These are phyloP conservation scores for Hyaloperonospora arabidopsidis DNA, from an alignment of 352 stramenopile genomes.

Conservation along the genomic window DNA sequence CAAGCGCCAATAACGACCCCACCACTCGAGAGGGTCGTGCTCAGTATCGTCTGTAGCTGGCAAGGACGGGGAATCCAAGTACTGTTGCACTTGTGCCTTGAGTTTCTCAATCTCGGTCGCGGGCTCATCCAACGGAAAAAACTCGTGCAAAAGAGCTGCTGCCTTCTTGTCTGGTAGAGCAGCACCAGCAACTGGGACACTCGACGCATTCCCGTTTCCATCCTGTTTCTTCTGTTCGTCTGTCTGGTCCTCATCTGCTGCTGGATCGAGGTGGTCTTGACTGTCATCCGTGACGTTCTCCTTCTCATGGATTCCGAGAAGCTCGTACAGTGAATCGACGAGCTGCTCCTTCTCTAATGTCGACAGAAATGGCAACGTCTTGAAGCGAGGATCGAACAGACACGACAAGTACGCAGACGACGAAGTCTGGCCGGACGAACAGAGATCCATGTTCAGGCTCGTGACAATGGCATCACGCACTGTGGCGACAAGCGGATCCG, in stretches of 20 bases:
- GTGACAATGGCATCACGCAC: slow-evolving; percentile 53
- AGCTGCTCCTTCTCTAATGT: slow-evolving; percentile 43
- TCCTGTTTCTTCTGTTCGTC: slow-evolving; percentile 26
- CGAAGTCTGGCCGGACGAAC: slow-evolving; percentile 33
- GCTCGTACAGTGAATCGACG: slow-evolving; percentile 41
- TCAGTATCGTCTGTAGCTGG: slow-evolving; percentile 59
- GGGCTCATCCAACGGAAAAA: slow-evolving; percentile 53
- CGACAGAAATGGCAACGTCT: slow-evolving; percentile 60
- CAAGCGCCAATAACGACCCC: slow-evolving; percentile 61
- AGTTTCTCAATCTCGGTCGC: slow-evolving; percentile 50
- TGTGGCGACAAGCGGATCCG: slow-evolving; percentile 47
- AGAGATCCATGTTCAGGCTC: slow-evolving; percentile 46
- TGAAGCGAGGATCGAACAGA: slow-evolving; percentile 67
- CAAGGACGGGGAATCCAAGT: slow-evolving; percentile 58
- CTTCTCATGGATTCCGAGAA: slow-evolving; percentile 40
- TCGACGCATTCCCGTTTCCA: slow-evolving; percentile 16
- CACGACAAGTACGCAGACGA: slow-evolving; percentile 64
- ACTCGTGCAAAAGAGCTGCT: slow-evolving; percentile 42
- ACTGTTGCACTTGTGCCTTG: slow-evolving; percentile 60
- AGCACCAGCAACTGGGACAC: neutral
- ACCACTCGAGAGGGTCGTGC: slow-evolving; percentile 79
- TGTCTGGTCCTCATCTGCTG: slow-evolving; percentile 10
- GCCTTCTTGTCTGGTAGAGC: slow-evolving; percentile 19
- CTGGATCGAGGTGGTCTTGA: slow-evolving; percentile 7
- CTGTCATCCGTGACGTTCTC: slow-evolving; percentile 21